phyloP scores from a whole-genome alignment of 1,284 basidiomycete genomes.

The Meripilus lineatus region DNA sequence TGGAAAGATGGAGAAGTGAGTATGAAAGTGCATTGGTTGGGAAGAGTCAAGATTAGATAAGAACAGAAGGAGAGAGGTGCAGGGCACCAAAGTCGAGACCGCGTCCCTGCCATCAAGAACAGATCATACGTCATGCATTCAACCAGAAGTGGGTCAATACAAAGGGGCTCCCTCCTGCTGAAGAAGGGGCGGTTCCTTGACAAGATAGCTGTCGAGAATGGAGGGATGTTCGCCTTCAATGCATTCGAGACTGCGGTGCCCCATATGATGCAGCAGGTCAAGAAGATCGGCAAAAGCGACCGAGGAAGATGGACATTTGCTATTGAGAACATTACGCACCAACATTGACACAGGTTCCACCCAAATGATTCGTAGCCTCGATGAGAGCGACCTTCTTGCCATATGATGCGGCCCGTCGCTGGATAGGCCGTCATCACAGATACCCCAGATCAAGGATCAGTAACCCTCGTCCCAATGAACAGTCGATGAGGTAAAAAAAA shows the following conservation, averaged over 20 bases:
- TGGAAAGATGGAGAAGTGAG: not conserved
- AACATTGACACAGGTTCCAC: conserved; percentile 97
- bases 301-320: no score
- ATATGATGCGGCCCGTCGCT: conserved; percentile 89
- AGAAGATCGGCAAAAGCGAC: no score
- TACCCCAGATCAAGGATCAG: conserved; percentile 3
- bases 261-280: no score
- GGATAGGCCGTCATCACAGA: not conserved
- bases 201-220: no score
- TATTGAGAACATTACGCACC: conserved; percentile 54
- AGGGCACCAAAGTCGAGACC: not conserved
- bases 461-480: no score
- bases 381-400: conserved; percentile 93
- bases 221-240: no score
- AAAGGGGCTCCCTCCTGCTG: no score
- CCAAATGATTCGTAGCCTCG: conserved; percentile 74
- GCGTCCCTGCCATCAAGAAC: no score
- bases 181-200: no score
- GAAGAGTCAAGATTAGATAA: not conserved
- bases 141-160: no score
- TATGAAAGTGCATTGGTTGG: not conserved
- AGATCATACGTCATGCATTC: no score
- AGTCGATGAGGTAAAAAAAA: not conserved
- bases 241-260: no score
- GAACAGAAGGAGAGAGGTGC: not conserved